These are phyloP conservation scores for Brassica cretica DNA, from an alignment of 345 rosid genomes.

Conservation along the genomic window DNA sequence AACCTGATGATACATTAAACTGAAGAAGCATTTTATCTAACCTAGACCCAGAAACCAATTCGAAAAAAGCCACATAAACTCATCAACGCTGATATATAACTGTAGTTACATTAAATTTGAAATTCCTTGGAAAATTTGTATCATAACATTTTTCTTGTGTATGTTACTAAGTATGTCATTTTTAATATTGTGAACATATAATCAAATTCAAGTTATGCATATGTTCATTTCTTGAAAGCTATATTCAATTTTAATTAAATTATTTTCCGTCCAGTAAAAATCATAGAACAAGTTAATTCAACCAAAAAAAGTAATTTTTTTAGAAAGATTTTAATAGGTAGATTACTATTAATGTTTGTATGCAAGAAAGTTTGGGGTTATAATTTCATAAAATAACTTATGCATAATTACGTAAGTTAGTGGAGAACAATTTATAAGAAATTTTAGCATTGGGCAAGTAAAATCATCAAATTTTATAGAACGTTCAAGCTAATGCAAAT, in stretches of 20 bases:
- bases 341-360: too few relatives aligned
- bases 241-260: neutral
- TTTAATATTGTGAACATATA: too few relatives aligned
- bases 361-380: too few relatives aligned
- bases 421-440: too few relatives aligned
- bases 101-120: neutral
- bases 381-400: too few relatives aligned
- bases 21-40: neutral
- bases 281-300: neutral
- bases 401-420: too few relatives aligned
- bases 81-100: neutral
- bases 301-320: neutral
- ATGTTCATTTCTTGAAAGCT: neutral
- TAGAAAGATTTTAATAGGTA: neutral
- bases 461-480: too few relatives aligned
- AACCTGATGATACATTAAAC: constrained; percentile 1
- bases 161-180: too few relatives aligned
- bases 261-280: too few relatives aligned
- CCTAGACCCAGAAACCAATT: neutral
- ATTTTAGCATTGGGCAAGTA: too few relatives aligned
- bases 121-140: neutral
- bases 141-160: too few relatives aligned
- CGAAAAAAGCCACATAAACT: neutral
- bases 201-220: neutral
- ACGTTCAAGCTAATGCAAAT: too few relatives aligned